phyloP scores from a whole-genome alignment of 331 rosid genomes.

The Quercus tomentella region DNA sequence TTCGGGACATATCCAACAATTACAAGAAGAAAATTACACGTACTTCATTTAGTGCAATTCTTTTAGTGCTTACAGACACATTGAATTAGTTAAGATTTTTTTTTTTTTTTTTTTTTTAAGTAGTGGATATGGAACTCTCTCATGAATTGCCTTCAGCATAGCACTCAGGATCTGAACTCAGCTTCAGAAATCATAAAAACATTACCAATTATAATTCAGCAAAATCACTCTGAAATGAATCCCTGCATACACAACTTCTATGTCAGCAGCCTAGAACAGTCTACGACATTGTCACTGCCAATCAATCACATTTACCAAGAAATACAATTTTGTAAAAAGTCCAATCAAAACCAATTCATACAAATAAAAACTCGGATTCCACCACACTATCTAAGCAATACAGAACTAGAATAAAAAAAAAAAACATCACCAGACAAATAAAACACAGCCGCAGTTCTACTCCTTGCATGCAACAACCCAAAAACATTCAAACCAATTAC shows the following conservation, averaged over 20 bases:
- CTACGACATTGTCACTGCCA: neutral
- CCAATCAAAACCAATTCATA: neutral
- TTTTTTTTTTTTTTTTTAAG: no score
- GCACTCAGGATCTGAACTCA: no score
- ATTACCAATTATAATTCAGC: neutral
- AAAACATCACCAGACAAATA: neutral
- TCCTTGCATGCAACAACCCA: neutral
- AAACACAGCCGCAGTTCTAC: neutral
- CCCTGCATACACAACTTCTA: neutral
- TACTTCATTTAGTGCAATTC: neutral
- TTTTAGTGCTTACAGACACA: neutral
- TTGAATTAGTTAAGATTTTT: neutral
- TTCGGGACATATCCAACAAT: neutral
- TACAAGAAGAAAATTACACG: no score
- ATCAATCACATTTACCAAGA: neutral
- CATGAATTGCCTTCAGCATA: no score
- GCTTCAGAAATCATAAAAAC: no score
- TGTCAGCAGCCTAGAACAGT: neutral
- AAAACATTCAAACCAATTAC: neutral
- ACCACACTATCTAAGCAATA: no score
- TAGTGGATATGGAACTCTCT: no score
- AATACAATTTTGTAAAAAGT: neutral
- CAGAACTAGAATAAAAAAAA: no score
- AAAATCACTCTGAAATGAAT: neutral
- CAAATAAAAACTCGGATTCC: neutral